Percentiles rank a stretch among this genome's conserved stretches.
phyloP scores from a whole-genome alignment of 1,139 yeast species.

The Zhuliangozyma blackwelliae region DNA sequence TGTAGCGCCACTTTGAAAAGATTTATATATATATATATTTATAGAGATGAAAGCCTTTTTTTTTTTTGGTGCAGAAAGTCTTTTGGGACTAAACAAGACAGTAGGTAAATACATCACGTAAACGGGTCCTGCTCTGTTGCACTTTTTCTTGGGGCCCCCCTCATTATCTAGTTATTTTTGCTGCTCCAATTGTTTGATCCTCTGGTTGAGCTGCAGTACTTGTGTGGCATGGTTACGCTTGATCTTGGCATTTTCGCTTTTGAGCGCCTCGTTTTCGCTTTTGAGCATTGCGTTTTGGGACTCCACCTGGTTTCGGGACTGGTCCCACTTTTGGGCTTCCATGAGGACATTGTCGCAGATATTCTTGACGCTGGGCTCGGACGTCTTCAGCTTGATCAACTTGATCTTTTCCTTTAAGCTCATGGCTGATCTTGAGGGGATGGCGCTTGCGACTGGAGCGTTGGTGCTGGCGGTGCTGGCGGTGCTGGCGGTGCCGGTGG shows the following conservation, averaged over 20 bases:
- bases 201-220: no score
- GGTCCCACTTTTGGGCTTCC: slow-evolving; percentile 12
- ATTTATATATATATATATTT: neutral
- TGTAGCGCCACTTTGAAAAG: neutral
- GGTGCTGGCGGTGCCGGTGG: slow-evolving; percentile 1
- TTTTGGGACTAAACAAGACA: no score
- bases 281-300: neutral
- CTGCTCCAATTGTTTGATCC: no score
- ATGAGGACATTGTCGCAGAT: slow-evolving; percentile 21
- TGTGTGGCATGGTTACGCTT: no score
- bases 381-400: slow-evolving; percentile 19
- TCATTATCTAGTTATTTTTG: no score
- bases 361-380: slow-evolving; percentile 18
- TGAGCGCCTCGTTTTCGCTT: neutral
- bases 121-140: no score
- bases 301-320: neutral
- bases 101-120: no score
- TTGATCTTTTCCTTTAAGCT: slow-evolving; percentile 19
- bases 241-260: neutral
- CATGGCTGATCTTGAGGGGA: slow-evolving; percentile 2
- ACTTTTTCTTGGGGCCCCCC: no score
- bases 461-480: neutral
- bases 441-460: slow-evolving; percentile 1
- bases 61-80: no score
- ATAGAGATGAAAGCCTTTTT: neutral